Base-by-base conservation (phyloP, 2,329 filamentous ascomycete genomes). In the Metarhizium humberi region DNA sequence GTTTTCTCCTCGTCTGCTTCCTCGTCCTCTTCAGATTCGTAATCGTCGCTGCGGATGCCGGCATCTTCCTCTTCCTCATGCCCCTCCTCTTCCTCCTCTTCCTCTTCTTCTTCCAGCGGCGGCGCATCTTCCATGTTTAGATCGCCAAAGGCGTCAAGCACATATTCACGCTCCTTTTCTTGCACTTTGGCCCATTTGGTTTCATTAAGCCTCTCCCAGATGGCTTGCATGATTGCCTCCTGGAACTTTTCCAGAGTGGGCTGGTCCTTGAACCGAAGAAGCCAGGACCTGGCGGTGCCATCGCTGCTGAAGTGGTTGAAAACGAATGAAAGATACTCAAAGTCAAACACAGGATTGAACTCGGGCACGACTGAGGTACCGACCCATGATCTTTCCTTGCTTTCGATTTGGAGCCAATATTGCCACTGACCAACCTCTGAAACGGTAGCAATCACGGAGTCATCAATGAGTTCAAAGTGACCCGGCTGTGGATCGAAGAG, bases 331-430 rank as follows among this genome's bases (percentile, higher is more conserved):
- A 96, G 78, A 64, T 92, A 97, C 70, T 99, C 94, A 62, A 96
- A 97, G 73, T 97, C 97, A 77, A 97, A 99, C 20, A 99, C 92
- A 0, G 94, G 94, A 64, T 97, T 97, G 71, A 97, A 90, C 63
- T 99, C 94, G 6, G 90, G 87, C 34, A 91, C 78, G 34, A 99
- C 84, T 2, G 87, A 81, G 60, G 95, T 89, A 25, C 91, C 91
- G 2, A 99, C 77, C 90, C 91, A 96, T 54, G 92, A 85, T 64
- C 84, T 85, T 38, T 89, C 83, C 43, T 82, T 78, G 58, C 87
- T 86, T 46, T 82, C 81, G 55, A 97, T 86, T 66, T 96, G 90
- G 36, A 99, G 77, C 91, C 91, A 97, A 73, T 97, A 99, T 61
- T 94, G 82, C 94, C 94, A 99, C 55, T 86, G 82, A 7, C 92